Conservation (phyloP, 1,284 basidiomycete species). For the Takashimella tepidaria region DNA sequence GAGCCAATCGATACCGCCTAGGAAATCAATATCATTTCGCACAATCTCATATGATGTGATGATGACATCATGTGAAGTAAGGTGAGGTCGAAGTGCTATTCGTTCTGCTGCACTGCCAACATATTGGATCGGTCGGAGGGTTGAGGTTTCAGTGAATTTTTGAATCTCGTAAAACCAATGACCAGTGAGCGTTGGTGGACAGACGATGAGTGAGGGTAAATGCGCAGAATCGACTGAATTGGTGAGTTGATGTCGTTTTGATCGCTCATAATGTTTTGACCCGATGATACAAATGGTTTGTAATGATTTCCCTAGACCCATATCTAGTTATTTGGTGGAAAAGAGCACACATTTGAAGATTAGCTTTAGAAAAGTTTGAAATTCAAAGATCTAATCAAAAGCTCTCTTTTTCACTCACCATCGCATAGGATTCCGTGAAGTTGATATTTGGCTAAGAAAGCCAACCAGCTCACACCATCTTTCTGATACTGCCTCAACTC, state of each 20-base stretch:
- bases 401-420: constrained; percentile 55
- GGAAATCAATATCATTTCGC: constrained; percentile 81
- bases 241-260: constrained; percentile 62
- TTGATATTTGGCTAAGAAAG: constrained; percentile 93
- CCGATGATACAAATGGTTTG: constrained; percentile 98
- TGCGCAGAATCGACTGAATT: constrained; percentile 73
- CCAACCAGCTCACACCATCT: constrained; percentile 98
- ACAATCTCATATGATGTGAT: constrained; percentile 98
- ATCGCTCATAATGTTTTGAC: constrained; percentile 86
- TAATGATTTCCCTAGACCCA: constrained; percentile 97
- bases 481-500: constrained; percentile 96
- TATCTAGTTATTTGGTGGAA: constrained; percentile 58
- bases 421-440: constrained; percentile 97
- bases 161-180: constrained; percentile 98
- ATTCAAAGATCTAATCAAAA: background rate
- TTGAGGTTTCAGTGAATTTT: constrained; percentile 71
- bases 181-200: constrained; percentile 93
- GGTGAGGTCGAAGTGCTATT: constrained; percentile 60
- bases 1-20: constrained; percentile 76
- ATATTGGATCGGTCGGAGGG: constrained; percentile 80
- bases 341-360: constrained; percentile 38
- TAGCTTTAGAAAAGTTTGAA: constrained; percentile 6
- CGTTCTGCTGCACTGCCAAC: constrained; percentile 86
- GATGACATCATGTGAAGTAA: constrained; percentile 75
- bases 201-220: constrained; percentile 90